Base-by-base conservation (phyloP, 1,284 basidiomycete species). In the Cerrena zonata region DNA sequence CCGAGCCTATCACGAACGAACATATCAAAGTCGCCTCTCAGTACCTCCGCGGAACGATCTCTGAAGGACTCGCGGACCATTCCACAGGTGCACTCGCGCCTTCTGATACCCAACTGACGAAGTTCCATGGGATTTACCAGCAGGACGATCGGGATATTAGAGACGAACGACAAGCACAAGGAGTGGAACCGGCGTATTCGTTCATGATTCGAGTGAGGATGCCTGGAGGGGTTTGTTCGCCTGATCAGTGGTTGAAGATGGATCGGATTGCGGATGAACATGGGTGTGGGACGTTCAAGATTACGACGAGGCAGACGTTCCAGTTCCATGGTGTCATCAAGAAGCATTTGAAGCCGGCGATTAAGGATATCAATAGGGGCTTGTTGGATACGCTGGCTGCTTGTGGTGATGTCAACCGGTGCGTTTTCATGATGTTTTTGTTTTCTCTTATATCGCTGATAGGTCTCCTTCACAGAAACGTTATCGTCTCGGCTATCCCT, bases 321-420 rank as follows among this genome's bases (percentile, higher is more conserved):
- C 95, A 99, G 74, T 99, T 97, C 80, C 95, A 99, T 71, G 95
- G 95, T 55, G 88, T 99, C 59, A 89, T 99, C 75, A 99, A 99
- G 79, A 80, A 81, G 58, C 91, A 99, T 69, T 72, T 99, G 68
- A 99, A 99, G 75, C 84, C 89, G 38, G 90, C 94, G 19, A 98
- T 99, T 65, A 93, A 96, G 72, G 91, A 87, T 52, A 98, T 99
- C 70, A 99, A 99, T 74, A 80, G 86, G 53, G 85, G 80, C 26
- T 68, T 97, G 61, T 77, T 99, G 54, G 96, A 99, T 72, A 99
- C 96, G 3, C 84, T 99, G 55, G 95, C 95, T 44, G 95, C 96
- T 24, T 99, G 96, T 63, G 96, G 95, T 67, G 95, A 99, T 67
- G 96, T 99, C 49, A 99, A 94, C 71, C 77, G 91, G 86, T 91